Conservation (phyloP, 495 filamentous ascomycete genomes). For the Penicillium herquei region DNA sequence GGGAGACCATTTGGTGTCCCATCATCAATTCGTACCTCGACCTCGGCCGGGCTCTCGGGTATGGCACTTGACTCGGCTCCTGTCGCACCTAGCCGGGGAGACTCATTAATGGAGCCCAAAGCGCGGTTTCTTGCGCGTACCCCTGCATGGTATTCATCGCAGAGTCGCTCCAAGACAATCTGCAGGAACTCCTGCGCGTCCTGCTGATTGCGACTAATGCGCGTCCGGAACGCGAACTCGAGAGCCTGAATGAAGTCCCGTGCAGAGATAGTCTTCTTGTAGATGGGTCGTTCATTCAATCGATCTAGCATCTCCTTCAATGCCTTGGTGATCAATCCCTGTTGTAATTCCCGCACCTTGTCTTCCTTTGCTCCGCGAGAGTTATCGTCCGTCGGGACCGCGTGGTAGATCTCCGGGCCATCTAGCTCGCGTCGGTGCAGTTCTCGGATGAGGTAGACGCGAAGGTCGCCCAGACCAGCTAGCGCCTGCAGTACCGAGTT, state of each 20-base stretch:
- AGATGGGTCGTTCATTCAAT: constrained; percentile 93
- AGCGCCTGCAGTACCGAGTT: constrained; percentile 94
- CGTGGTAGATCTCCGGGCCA: constrained; percentile 66
- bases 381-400: constrained; percentile 49
- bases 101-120: constrained; percentile 15
- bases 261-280: constrained; percentile 90
- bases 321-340: constrained; percentile 78
- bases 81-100: constrained; percentile 13
- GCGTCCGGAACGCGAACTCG: constrained; percentile 81
- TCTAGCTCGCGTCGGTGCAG: constrained; percentile 77
- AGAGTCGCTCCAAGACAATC: constrained; percentile 84
- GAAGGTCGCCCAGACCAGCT: constrained; percentile 89
- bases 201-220: constrained; percentile 91
- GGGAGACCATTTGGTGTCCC: constrained; percentile 39
- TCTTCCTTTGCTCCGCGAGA: constrained; percentile 49
- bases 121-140: constrained; percentile 59
- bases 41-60: constrained; percentile 27
- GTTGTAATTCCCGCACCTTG: constrained; percentile 71
- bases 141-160: constrained; percentile 90
- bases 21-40: constrained; percentile 45
- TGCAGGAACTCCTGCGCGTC: constrained; percentile 99
- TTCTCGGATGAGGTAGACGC: constrained; percentile 86
- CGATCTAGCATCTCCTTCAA: constrained; percentile 88
- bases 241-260: constrained; percentile 73
- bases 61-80: constrained; percentile 11